Evolutionary conservation across 2,329 filamentous ascomycete genomes (phyloP).

Genomic region (Curvularia sp.): DNA sequence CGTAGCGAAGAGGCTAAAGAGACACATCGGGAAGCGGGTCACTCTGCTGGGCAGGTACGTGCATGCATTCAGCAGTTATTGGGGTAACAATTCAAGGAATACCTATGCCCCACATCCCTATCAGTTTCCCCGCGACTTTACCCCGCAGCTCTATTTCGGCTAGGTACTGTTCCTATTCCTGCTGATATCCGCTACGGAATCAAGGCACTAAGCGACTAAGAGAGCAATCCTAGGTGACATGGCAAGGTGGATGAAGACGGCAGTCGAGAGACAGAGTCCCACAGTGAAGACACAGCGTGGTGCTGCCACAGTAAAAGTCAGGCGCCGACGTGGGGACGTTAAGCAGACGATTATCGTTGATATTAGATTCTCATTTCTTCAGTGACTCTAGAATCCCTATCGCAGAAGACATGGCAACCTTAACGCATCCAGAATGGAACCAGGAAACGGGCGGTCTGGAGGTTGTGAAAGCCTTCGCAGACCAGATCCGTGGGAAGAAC

Average conservation of each 20-base stretch:
- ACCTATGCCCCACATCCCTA: conserved; percentile 32
- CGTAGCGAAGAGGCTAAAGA: conserved; percentile 1
- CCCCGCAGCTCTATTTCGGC: conserved; percentile 27
- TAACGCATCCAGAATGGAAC: conserved; percentile 47
- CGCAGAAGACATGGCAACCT: conserved; percentile 15
- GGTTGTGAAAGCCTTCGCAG: conserved; percentile 41
- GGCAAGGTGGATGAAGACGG: not conserved
- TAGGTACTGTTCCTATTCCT: conserved; percentile 12
- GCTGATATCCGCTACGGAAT: not conserved
- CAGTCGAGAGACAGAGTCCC: not conserved
- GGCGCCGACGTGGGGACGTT: not conserved
- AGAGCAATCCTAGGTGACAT: not conserved
- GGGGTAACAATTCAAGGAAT: conserved; percentile 6
- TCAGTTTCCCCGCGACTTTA: conserved; percentile 26
- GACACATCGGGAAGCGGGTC: conserved; percentile 2
- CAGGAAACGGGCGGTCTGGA: conserved; percentile 41
- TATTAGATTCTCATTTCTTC: not conserved
- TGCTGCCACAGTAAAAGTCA: not conserved
- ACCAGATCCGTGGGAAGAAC: conserved; percentile 37
- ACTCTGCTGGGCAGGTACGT: conserved; percentile 23
- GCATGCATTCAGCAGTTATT: not conserved
- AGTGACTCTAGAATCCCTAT: too few relatives aligned
- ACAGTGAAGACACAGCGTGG: not conserved
- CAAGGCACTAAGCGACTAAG: not conserved
- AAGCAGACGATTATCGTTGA: not conserved